Percentiles rank a stretch among this genome's conserved stretches.
Evolutionary conservation across 2,329 filamentous ascomycete genomes (phyloP).

Genomic region (Atkinsonella texensis): DNA sequence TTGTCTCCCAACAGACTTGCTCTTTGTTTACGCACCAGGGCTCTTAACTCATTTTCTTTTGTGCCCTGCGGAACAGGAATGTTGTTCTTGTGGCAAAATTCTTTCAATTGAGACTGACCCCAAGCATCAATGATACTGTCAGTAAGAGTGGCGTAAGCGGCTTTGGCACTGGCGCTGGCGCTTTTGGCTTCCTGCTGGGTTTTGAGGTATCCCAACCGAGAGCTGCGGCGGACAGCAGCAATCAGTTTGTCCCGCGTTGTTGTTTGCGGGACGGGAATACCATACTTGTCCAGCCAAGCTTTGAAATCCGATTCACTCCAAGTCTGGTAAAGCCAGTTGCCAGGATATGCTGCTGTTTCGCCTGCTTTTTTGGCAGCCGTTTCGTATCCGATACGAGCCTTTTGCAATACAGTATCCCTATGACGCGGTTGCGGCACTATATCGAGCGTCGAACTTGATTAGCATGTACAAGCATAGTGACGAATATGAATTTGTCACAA

Average conservation of each 20-base stretch:
- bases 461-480: too few species aligned
- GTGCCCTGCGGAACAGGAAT: slow-evolving; percentile 83
- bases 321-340: slow-evolving; percentile 82
- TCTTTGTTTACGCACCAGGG: slow-evolving; percentile 79
- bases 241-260: slow-evolving; percentile 77
- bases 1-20: slow-evolving; percentile 59
- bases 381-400: slow-evolving; percentile 73
- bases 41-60: slow-evolving; percentile 77
- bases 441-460: too few species aligned
- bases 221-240: slow-evolving; percentile 81
- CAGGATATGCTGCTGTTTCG: slow-evolving; percentile 75
- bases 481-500: too few species aligned
- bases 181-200: slow-evolving; percentile 48
- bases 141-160: slow-evolving; percentile 62
- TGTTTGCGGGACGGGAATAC: slow-evolving; percentile 76
- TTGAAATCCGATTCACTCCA: slow-evolving; percentile 95
- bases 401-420: slow-evolving; percentile 68
- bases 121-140: slow-evolving; percentile 82
- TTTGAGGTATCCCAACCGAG: slow-evolving; percentile 63
- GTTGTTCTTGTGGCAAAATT: slow-evolving; percentile 82
- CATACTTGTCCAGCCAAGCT: slow-evolving; percentile 81
- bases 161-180: slow-evolving; percentile 51
- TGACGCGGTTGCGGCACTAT: slow-evolving; percentile 71
- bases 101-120: slow-evolving; percentile 81
- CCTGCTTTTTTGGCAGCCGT: slow-evolving; percentile 59